phyloP scores from a whole-genome alignment of 179 eudicot genomes.

The Sideroxylon spinosum region DNA sequence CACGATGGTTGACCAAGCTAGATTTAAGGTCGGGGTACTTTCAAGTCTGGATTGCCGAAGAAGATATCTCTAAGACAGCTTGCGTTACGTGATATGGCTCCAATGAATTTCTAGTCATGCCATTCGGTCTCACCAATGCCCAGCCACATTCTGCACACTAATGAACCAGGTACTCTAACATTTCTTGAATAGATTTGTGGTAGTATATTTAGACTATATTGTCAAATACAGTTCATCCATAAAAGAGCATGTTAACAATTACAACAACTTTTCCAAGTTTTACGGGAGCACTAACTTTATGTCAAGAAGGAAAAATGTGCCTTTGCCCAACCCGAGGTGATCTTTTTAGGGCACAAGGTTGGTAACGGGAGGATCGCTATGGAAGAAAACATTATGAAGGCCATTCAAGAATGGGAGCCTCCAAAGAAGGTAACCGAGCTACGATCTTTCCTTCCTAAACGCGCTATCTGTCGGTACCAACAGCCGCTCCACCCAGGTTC shows the following conservation, averaged over 20 bases:
- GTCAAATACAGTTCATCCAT: not conserved
- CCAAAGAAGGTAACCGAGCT: not conserved
- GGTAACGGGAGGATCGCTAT: not conserved
- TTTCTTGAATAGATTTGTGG: not conserved
- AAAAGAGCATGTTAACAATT: not conserved
- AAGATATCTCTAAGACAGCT: constrained; percentile 13
- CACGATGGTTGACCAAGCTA: not conserved
- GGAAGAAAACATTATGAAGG: not conserved
- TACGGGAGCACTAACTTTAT: not conserved
- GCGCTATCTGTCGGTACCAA: not conserved
- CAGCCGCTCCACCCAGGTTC: not conserved
- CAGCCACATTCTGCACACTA: not conserved
- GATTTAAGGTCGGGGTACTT: constrained; percentile 7
- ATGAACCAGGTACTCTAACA: not conserved
- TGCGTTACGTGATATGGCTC: not conserved
- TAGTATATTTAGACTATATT: not conserved
- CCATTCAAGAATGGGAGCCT: not conserved
- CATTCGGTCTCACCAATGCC: not conserved
- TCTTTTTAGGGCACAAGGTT: not conserved
- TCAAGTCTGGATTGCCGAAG: constrained; percentile 5
- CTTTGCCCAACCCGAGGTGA: not conserved
- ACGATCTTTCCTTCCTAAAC: not conserved
- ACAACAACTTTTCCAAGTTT: not conserved
- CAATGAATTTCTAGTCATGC: not conserved
- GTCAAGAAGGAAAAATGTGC: not conserved